Evolutionary conservation across 139 green algal genomes (phyloP).

Genomic region (Astrephomene gubernaculifera): DNA sequence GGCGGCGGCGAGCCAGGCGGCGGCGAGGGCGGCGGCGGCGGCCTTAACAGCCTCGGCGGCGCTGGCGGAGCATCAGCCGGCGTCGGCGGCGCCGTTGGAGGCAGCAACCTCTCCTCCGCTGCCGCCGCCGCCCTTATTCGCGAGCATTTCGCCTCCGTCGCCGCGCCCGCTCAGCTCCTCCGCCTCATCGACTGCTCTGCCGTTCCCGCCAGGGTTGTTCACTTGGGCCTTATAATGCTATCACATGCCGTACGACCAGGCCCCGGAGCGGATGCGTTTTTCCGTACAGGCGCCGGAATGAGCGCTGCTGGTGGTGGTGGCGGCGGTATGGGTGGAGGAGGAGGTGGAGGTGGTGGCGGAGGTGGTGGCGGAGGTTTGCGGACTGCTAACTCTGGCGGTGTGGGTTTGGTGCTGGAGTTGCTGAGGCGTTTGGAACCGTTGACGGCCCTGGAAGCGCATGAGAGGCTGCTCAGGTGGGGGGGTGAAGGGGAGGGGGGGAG

Average conservation of each 20-base stretch:
- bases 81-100: too few relatives aligned
- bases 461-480: conserved; percentile 19
- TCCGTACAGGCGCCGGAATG: not conserved
- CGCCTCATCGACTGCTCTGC: conserved; percentile 1
- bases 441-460: not conserved
- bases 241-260: not conserved
- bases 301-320: too few relatives aligned
- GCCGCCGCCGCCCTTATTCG: not conserved
- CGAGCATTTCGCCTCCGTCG: conserved; percentile 19
- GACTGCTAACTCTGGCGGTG: too few relatives aligned
- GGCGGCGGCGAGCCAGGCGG: too few relatives aligned
- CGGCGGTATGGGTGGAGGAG: not conserved
- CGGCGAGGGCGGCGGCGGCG: too few relatives aligned
- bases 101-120: too few relatives aligned
- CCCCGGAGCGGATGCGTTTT: not conserved
- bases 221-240: conserved; percentile 13
- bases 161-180: not conserved
- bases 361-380: not conserved
- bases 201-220: conserved; percentile 17
- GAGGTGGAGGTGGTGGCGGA: not conserved
- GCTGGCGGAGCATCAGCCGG: too few relatives aligned
- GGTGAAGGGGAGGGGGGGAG: not conserved
- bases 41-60: too few relatives aligned
- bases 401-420: conserved; percentile 15
- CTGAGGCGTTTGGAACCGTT: conserved; percentile 29